phyloP scores from a whole-genome alignment of 2,329 filamentous ascomycete species.

The Rhinocladiella similis region DNA sequence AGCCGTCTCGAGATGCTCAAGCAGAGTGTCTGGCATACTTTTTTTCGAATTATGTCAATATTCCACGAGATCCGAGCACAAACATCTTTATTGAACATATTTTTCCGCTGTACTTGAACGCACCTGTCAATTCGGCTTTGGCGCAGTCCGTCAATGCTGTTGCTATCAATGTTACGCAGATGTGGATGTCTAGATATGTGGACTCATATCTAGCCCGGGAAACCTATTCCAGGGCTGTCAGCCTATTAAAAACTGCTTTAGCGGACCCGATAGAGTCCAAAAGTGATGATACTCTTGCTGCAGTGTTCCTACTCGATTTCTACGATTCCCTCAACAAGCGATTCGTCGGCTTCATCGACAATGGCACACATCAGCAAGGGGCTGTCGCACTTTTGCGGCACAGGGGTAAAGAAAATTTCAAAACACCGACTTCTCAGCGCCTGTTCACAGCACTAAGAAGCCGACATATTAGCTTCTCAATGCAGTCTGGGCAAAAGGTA shows the following conservation, averaged over 20 bases:
- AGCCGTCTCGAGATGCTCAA: slow-evolving; percentile 15
- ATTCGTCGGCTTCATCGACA: slow-evolving; percentile 18
- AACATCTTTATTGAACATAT: slow-evolving; percentile 25
- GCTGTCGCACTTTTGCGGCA: slow-evolving; percentile 20
- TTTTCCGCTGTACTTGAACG: slow-evolving; percentile 19
- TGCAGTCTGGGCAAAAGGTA: slow-evolving; percentile 12
- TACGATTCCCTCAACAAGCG: slow-evolving; percentile 23
- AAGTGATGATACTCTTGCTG: slow-evolving; percentile 19
- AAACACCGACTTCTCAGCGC: slow-evolving; percentile 13
- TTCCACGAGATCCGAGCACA: slow-evolving; percentile 20
- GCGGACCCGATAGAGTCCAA: slow-evolving; percentile 11
- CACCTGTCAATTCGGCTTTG: slow-evolving; percentile 11
- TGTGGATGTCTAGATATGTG: slow-evolving; percentile 16
- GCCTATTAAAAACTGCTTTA: slow-evolving; percentile 5
- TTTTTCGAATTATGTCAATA: slow-evolving; percentile 25
- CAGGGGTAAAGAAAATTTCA: slow-evolving; percentile 15
- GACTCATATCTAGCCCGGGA: slow-evolving; percentile 17
- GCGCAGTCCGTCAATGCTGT: slow-evolving; percentile 16
- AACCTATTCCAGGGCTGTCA: slow-evolving; percentile 16
- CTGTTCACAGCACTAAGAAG: slow-evolving; percentile 19
- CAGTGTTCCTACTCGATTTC: slow-evolving; percentile 25
- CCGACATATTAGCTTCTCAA: slow-evolving; percentile 18
- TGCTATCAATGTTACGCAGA: slow-evolving; percentile 19
- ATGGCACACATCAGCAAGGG: slow-evolving; percentile 21
- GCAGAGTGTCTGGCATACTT: slow-evolving; percentile 19